phyloP scores from a whole-genome alignment of 805 yeast species.

The Spathaspora hagerdaliae region DNA sequence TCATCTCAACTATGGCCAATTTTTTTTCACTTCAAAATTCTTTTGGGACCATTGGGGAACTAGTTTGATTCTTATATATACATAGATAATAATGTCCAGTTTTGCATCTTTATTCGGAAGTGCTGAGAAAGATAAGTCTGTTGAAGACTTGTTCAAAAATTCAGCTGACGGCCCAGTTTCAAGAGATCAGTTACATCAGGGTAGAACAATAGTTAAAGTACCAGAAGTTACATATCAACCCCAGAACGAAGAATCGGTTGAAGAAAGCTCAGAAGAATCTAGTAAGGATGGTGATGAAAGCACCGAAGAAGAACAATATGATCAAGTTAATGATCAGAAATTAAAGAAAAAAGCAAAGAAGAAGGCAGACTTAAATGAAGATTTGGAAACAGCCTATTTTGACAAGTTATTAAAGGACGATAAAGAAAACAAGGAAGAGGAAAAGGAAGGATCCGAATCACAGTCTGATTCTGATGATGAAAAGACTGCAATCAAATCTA shows the following conservation, averaged over 20 bases:
- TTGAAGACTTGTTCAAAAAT: constrained; percentile 27
- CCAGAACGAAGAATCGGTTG: constrained; percentile 12
- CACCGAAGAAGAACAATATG: background rate
- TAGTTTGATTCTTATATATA: background rate
- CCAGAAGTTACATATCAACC: constrained; percentile 10
- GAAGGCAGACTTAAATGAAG: constrained; percentile 38
- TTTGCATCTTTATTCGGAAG: constrained; percentile 32
- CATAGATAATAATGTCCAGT: constrained; percentile 26
- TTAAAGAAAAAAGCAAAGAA: constrained; percentile 9
- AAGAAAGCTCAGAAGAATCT: constrained; percentile 13
- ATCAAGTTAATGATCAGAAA: constrained; percentile 24
- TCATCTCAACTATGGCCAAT: no score
- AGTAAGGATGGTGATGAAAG: constrained; percentile 13
- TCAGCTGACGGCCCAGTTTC: constrained; percentile 45
- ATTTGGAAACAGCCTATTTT: constrained; percentile 53
- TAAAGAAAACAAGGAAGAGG: constrained; percentile 13
- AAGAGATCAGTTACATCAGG: constrained; percentile 23
- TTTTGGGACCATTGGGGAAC: no score
- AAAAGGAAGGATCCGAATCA: constrained; percentile 18
- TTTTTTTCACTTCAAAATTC: no score
- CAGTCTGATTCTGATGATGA: constrained; percentile 8
- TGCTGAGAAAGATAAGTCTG: constrained; percentile 21
- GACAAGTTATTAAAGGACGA: constrained; percentile 44
- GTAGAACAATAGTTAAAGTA: constrained; percentile 17
- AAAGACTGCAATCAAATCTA: constrained; percentile 6